Base-by-base conservation (phyloP, 2,329 filamentous ascomycete species). In the Exophiala aquamarina region DNA sequence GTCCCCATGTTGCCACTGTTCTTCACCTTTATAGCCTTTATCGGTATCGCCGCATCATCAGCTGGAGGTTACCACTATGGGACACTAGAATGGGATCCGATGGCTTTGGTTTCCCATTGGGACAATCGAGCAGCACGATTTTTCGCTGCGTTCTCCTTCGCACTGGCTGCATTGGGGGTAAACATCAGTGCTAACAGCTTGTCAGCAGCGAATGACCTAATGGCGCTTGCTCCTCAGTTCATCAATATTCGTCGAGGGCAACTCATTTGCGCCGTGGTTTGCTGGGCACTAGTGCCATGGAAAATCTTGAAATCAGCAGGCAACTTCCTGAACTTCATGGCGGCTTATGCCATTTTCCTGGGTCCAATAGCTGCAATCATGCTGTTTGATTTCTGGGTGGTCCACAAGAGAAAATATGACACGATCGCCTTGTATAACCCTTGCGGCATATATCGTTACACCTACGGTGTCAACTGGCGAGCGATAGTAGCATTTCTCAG, bases 321-420 rank as follows among this genome's bases (percentile, higher is more conserved):
- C 1, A 79, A 73, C 1, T 79, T 85, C 54, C 64, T 84, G 2
- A 74, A 76, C 28, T 87, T 87, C 64, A 84, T 87, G 76, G 72
- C 75, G 28, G 82, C 81, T 0, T 82, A 84, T 61, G 75, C 77
- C 0, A 72, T 85, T 26, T 86, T 86, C 64, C 69, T 86, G 0
- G 81, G 78, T 0, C 82, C 82, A 0, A 81, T 86, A 43, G 78
- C 79, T 0, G 75, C 75, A 1, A 79, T 84, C 52, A 76, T 83
- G 67, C 66, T 74, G 0, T 72, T 40, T 73, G 81, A 85, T 54
- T 84, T 77, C 59, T 84, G 79, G 77, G 59, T 81, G 33, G 63
- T 84, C 5, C 76, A 78, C 42, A 46, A 50, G 2, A 54, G 64
- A 53, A 75, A 68, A 60, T 75, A 77, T 58, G 74, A 76, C 62